Base-by-base conservation (phyloP, 306 rosid genomes). In the Cucurbita pepo region DNA sequence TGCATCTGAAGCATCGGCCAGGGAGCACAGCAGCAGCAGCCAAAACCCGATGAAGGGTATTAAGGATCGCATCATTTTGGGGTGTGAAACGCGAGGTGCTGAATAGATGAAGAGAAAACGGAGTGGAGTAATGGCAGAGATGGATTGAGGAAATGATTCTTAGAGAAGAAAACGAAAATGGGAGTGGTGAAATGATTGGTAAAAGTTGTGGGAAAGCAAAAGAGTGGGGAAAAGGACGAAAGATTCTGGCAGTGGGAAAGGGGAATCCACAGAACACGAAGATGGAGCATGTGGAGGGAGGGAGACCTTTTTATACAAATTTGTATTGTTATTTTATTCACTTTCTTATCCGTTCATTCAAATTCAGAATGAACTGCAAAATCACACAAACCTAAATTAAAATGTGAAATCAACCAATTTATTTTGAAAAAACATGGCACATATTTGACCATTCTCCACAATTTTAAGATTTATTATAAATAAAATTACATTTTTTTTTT, bases 1-100 rank as follows among this genome's bases (percentile, higher is more conserved):
- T 34, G 97, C 89, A 75, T 79, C 82, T 40, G 91, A 69, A 50
- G 58, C 69, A 58, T 85, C 83, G 66, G 73, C 82, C 58, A 87
- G 34, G 64, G 81, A 84, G 72, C 86, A 79, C n/a, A 87, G 16
- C 25, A 93, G 16, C 25, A 93, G 79, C 36, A 93, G 77, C 74
- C 90, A 61, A 80, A 86, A 56, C 56, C 87, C 84, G 81, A 76
- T 19, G 16, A 83, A 51, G 87, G 86, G 80, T 59, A 62, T 73
- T 36, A 77, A 76, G 71, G 74, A 72, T 80, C 81, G 78, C 74
- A 77, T 87, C 93, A 90, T 90, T 64, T 80, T 58, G 53, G 10
- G 64, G 13, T 65, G 73, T 72, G 62, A 60, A 83, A 71, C 52
- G 76, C 48, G 0, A 48, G 22, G 15, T 12, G 21, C 57, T 69